Conservation (phyloP, 495 filamentous ascomycete species). For the Rhypophila decipiens region DNA sequence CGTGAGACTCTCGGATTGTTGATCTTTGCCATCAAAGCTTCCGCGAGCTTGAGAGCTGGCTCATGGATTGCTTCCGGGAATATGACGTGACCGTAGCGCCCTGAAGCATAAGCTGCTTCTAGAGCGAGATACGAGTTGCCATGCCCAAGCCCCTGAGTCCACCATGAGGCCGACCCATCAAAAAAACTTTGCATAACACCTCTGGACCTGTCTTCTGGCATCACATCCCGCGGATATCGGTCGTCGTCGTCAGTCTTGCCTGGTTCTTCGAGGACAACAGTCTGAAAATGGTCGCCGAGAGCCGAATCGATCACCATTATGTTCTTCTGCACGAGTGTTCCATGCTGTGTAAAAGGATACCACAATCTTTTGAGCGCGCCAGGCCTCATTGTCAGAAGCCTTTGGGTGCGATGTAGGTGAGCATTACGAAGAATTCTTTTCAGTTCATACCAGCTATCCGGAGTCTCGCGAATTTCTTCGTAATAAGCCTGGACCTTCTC, state of each 20-base stretch:
- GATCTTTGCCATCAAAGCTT: slow-evolving; percentile 48
- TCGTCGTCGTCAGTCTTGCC: too few species aligned
- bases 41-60: slow-evolving; percentile 60
- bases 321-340: slow-evolving; percentile 47
- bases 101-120: slow-evolving; percentile 68
- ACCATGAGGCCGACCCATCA: slow-evolving; percentile 78
- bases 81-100: slow-evolving; percentile 83
- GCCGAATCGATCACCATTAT: slow-evolving; percentile 72
- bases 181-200: slow-evolving; percentile 54
- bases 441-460: too few species aligned
- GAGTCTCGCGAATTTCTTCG: too few species aligned
- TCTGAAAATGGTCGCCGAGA: slow-evolving; percentile 68
- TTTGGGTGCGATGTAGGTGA: slow-evolving; percentile 46
- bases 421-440: slow-evolving; percentile 40
- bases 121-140: slow-evolving; percentile 60
- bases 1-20: slow-evolving; percentile 55
- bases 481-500: too few species aligned
- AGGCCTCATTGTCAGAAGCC: slow-evolving; percentile 51
- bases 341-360: slow-evolving; percentile 79
- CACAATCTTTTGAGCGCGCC: slow-evolving; percentile 58
- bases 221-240: too few species aligned
- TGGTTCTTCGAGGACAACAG: slow-evolving; percentile 20
- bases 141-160: slow-evolving; percentile 79
- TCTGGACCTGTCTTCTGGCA: not conserved
- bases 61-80: slow-evolving; percentile 68